These are phyloP conservation scores for Pseudotsuga menziesii DNA, from an alignment of 75 land plant species.

Conservation along the genomic window DNA sequence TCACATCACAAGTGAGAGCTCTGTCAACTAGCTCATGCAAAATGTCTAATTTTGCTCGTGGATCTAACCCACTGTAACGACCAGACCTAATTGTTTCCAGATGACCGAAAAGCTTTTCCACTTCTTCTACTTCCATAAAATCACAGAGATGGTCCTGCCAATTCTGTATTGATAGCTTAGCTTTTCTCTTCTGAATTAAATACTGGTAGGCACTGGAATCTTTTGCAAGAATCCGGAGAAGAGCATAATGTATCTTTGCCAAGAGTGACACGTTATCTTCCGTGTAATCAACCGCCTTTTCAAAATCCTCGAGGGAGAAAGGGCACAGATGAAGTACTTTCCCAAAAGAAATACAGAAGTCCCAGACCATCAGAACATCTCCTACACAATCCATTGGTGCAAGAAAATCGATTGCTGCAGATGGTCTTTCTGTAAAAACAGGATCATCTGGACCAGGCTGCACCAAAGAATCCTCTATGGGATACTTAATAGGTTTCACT, in stretches of 20 bases:
- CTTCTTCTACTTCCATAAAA: conserved; percentile 56
- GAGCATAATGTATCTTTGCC: conserved; percentile 55
- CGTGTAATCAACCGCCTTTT: conserved; percentile 60
- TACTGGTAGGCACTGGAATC: conserved; percentile 35
- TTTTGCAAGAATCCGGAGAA: conserved; percentile 59
- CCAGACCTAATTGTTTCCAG: conserved; percentile 57
- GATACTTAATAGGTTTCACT: conserved; percentile 58
- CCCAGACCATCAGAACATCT: conserved; percentile 85
- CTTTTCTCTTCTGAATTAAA: conserved; percentile 30
- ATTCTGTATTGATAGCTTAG: conserved; percentile 46
- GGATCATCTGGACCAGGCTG: conserved; percentile 57
- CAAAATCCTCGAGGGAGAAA: conserved; percentile 77
- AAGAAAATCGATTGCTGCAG: conserved; percentile 58
- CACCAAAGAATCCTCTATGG: conserved; percentile 81
- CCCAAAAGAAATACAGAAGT: conserved; percentile 73
- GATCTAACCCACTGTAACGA: conserved; percentile 48
- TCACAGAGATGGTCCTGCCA: conserved; percentile 87
- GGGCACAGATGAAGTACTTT: conserved; percentile 60
- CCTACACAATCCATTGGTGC: conserved; percentile 88
- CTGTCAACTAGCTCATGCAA: conserved; percentile 53
- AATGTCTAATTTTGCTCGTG: conserved; percentile 54
- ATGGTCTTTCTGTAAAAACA: conserved; percentile 55
- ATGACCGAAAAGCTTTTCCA: conserved; percentile 21
- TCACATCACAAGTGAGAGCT: conserved; percentile 41
- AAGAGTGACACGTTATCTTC: conserved; percentile 49